Conservation (phyloP, 78 protist species). For the Pigoraptor vietnamica region DNA sequence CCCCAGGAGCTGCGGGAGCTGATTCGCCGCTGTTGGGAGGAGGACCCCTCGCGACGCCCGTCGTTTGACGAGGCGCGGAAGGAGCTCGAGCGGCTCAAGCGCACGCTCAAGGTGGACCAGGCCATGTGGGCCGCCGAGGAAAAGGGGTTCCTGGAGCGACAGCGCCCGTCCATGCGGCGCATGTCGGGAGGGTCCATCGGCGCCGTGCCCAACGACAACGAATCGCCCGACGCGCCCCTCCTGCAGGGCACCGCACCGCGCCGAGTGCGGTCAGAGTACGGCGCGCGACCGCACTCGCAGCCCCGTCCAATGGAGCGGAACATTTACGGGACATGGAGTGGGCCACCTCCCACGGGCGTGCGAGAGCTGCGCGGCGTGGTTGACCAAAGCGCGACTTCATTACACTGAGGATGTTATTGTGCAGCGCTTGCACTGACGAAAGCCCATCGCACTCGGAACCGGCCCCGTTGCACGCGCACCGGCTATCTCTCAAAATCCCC, state of each 20-base stretch:
- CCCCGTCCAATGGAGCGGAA: neutral
- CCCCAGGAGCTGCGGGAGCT: neutral
- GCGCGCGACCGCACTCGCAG: neutral
- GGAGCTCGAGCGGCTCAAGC: neutral
- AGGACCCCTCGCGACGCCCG: neutral
- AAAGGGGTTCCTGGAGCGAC: neutral
- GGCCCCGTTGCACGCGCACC: too few species aligned
- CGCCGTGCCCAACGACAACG: neutral
- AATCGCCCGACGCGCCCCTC: neutral
- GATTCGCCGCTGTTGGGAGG: neutral
- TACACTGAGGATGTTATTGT: too few species aligned
- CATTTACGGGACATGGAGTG: neutral
- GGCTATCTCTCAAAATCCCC: too few species aligned
- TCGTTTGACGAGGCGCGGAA: neutral
- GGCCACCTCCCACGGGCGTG: neutral
- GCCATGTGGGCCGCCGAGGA: neutral
- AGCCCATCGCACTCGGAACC: too few species aligned
- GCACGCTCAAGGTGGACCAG: neutral
- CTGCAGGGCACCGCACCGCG: neutral
- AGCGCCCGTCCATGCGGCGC: neutral
- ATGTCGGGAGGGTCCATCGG: neutral
- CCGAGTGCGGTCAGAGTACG: neutral
- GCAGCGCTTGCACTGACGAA: too few species aligned
- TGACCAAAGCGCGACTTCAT: too few species aligned
- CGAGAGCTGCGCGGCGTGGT: neutral